phyloP scores from a whole-genome alignment of 169 alveolate species.

The Eimeria praecox region DNA sequence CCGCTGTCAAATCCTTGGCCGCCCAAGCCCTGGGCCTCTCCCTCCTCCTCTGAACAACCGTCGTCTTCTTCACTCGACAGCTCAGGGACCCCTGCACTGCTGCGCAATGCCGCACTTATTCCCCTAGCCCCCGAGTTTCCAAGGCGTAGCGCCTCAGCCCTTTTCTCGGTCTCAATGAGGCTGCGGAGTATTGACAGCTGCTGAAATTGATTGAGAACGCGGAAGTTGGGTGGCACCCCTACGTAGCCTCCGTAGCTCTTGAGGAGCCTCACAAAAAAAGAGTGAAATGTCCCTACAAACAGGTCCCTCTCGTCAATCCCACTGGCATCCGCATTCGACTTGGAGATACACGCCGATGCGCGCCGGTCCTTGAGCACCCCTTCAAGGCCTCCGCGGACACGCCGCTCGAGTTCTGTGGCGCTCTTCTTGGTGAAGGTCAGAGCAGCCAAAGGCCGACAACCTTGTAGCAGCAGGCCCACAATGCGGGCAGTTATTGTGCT shows the following conservation, averaged over 20 bases:
- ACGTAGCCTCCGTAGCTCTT: constrained; percentile 73
- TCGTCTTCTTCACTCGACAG: constrained; percentile 60
- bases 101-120: constrained; percentile 48
- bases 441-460: constrained; percentile 84
- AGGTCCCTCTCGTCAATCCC: constrained; percentile 32
- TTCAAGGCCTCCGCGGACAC: constrained; percentile 79
- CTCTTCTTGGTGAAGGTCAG: constrained; percentile 87
- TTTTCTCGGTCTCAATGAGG: not conserved
- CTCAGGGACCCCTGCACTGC: constrained; percentile 22
- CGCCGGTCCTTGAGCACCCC: constrained; percentile 43
- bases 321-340: not conserved
- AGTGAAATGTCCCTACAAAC: constrained; percentile 84
- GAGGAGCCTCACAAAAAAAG: constrained; percentile 79
- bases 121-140: constrained; percentile 5
- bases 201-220: constrained; percentile 37
- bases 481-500: constrained; percentile 89
- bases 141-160: constrained; percentile 46
- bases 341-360: not conserved
- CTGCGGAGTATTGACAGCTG: constrained; percentile 29
- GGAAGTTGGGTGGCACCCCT: constrained; percentile 68
- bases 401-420: constrained; percentile 85
- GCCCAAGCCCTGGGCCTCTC: not conserved
- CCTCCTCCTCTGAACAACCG: constrained; percentile 43
- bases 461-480: constrained; percentile 84
- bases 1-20: not conserved